Percentiles rank a stretch among this genome's conserved stretches.
These are phyloP conservation scores for Coemansia sp. DNA, from an alignment of 192 early-diverging fungal genomes.

Conservation along the genomic window DNA sequence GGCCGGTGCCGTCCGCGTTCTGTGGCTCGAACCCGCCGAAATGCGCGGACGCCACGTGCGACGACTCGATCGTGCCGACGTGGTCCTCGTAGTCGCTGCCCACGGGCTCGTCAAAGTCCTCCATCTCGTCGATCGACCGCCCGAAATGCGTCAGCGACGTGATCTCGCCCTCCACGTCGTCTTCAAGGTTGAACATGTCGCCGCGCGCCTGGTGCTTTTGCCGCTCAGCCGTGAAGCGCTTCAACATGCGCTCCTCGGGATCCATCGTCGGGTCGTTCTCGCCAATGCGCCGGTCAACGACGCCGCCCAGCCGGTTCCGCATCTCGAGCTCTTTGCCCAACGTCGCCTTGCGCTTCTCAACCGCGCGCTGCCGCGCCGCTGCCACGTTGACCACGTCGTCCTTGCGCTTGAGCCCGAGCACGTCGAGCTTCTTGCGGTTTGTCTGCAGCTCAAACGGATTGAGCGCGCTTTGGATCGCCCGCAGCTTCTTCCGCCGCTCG, in stretches of 20 bases:
- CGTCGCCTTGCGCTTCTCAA: slow-evolving; percentile 86
- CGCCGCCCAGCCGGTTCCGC: slow-evolving; percentile 64
- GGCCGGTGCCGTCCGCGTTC: slow-evolving; percentile 26
- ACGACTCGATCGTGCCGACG: slow-evolving; percentile 15
- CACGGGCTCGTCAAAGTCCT: slow-evolving; percentile 71
- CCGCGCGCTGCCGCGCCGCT: slow-evolving; percentile 73
- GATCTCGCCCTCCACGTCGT: slow-evolving; percentile 58
- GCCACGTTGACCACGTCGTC: slow-evolving; percentile 81
- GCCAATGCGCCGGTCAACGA: slow-evolving; percentile 94
- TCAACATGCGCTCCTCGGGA: slow-evolving; percentile 94
- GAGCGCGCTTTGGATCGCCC: slow-evolving; percentile 45
- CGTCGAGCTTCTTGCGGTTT: slow-evolving; percentile 76
- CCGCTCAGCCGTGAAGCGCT: slow-evolving; percentile 87
- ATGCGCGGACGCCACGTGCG: slow-evolving; percentile 29
- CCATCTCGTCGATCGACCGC: slow-evolving; percentile 79
- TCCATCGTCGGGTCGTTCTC: slow-evolving; percentile 85
- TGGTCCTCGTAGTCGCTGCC: slow-evolving; percentile 58
- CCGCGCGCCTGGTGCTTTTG: slow-evolving; percentile 49
- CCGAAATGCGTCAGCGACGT: slow-evolving; percentile 90
- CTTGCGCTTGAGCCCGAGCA: slow-evolving; percentile 80
- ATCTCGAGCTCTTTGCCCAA: slow-evolving; percentile 73
- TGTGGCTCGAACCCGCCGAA: slow-evolving; percentile 15
- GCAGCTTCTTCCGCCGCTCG: slow-evolving; percentile 37
- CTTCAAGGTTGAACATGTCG: slow-evolving; percentile 80
- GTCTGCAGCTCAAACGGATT: slow-evolving; percentile 94